A percentile compares a stretch with the other conserved stretches of the same genome.
Evolutionary conservation across 2,329 filamentous ascomycete genomes (phyloP).

Genomic region (Cercospora sp.): DNA sequence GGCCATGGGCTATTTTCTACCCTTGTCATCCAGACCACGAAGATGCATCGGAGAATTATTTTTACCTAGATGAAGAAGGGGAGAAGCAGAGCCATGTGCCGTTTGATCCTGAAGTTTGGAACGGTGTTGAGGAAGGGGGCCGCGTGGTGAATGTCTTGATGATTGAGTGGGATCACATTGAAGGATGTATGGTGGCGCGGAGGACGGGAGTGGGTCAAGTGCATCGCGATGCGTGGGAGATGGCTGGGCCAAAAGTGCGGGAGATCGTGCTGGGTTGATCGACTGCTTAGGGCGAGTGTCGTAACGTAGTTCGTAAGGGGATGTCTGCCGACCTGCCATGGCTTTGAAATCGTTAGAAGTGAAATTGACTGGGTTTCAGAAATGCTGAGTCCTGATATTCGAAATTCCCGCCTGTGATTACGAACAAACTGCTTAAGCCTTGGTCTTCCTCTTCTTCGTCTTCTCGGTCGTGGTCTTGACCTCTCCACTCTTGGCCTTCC

Average conservation of each 20-base stretch:
- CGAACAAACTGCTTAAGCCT: constrained; percentile 5
- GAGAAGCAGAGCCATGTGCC: no score
- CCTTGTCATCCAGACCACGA: no score
- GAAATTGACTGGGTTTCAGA: background rate
- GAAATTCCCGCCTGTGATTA: background rate
- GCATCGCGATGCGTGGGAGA: background rate
- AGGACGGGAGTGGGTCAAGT: background rate
- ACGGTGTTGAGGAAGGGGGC: background rate
- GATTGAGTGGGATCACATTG: background rate
- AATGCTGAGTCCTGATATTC: background rate
- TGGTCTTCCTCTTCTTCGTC: constrained; percentile 28
- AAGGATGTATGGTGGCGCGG: background rate
- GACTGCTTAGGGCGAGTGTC: no score
- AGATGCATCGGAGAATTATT: no score
- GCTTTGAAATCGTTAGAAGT: no score
- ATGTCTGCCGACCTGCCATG: no score
- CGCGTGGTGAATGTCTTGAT: background rate
- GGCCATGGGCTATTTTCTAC: no score
- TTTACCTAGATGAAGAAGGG: no score
- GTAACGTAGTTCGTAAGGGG: no score
- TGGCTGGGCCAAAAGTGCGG: background rate
- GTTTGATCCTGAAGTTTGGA: background rate
- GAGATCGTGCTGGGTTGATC: background rate
- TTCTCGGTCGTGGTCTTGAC: constrained; percentile 14
- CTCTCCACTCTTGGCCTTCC: constrained; percentile 24